Evolutionary conservation across 108 stramenopile genomes (phyloP).

Genomic region (Cyclotella choctawhatcheeana): DNA sequence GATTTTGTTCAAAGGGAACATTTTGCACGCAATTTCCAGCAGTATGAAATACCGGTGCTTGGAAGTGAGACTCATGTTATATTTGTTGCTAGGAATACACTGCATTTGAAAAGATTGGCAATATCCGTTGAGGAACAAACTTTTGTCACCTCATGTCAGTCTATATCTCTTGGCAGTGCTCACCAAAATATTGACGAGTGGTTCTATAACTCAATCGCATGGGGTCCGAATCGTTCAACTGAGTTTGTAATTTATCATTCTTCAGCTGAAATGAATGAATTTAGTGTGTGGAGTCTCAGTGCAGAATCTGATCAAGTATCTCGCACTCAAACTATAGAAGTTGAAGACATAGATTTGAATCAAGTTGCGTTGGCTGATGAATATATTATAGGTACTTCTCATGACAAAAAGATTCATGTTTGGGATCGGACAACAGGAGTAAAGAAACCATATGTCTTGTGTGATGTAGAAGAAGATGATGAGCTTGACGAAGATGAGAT

Average conservation of each 20-base stretch:
- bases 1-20: neutral
- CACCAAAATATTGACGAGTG: neutral
- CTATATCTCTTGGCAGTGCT: neutral
- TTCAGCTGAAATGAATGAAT: neutral
- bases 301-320: neutral
- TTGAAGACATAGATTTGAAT: neutral
- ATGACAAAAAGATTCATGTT: slow-evolving; percentile 1
- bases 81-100: neutral
- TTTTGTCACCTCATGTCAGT: neutral
- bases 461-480: neutral
- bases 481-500: neutral
- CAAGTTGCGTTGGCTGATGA: slow-evolving; percentile 1
- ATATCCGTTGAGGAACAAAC: neutral
- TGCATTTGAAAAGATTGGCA: neutral
- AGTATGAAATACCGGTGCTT: neutral
- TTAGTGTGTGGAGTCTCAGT: neutral
- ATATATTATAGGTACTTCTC: neutral
- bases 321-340: neutral
- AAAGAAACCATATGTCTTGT: neutral
- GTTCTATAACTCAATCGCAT: neutral
- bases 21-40: neutral
- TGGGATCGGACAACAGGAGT: neutral
- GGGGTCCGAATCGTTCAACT: neutral
- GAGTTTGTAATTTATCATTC: slow-evolving; percentile 2
- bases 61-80: slow-evolving; percentile 6